A percentile compares a stretch with the other conserved stretches of the same genome.
phyloP scores from a whole-genome alignment of 163 green algal species.

The Coccomyxa subellipsoidea region DNA sequence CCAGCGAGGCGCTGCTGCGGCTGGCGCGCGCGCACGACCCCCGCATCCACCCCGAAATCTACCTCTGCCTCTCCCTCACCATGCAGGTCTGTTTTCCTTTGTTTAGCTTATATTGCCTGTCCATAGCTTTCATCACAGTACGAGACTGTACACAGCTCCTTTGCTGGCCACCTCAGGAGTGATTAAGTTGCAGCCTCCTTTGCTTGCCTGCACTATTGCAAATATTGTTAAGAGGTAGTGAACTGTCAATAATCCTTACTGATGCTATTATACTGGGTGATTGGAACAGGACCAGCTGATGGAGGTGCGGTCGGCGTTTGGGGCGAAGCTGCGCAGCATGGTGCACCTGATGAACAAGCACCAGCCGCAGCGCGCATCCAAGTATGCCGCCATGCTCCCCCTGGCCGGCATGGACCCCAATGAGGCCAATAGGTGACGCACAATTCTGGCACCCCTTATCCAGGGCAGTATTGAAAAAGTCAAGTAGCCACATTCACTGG shows the following conservation, averaged over 20 bases:
- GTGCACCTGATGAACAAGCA: conserved; percentile 3
- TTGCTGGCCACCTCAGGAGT: no score
- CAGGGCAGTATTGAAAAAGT: neutral
- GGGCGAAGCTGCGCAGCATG: conserved; percentile 5
- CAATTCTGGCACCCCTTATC: neutral
- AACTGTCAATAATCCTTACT: no score
- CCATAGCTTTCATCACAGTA: no score
- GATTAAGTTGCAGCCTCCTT: no score
- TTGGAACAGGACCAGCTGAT: conserved; percentile 30
- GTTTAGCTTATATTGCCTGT: neutral
- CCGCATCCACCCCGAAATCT: conserved; percentile 18
- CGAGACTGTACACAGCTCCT: no score
- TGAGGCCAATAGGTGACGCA: neutral
- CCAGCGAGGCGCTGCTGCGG: conserved; percentile 23
- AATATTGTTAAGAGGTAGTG: no score
- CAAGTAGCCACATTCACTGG: no score
- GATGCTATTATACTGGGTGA: no score
- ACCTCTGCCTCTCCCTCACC: conserved; percentile 39
- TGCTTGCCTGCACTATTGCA: no score
- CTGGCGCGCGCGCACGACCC: conserved; percentile 43
- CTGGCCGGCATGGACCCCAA: conserved; percentile 34
- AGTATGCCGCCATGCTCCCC: conserved; percentile 47
- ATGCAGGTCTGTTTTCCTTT: conserved; percentile 28
- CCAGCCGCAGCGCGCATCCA: conserved; percentile 24
- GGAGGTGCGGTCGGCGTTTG: conserved; percentile 24